These are phyloP conservation scores for Xylaria sp. DNA, from an alignment of 2,329 filamentous ascomycete species.

Conservation along the genomic window DNA sequence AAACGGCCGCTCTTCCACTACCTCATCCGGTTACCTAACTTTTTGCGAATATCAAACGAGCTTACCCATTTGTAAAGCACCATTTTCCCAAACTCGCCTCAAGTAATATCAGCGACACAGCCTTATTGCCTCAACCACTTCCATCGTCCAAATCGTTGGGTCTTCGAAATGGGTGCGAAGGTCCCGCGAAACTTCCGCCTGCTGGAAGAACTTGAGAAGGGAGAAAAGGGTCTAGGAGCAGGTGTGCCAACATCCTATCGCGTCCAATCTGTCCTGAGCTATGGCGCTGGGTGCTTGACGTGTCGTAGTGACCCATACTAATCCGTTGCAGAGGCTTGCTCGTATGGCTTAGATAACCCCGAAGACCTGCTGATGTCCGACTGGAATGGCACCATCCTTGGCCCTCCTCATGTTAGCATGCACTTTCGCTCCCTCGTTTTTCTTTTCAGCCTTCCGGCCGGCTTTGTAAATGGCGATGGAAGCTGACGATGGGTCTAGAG, in stretches of 20 bases:
- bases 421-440: not conserved
- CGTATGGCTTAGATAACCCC: constrained; percentile 92
- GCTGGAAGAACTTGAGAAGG: constrained; percentile 97
- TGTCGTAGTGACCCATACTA: not conserved
- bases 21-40: not conserved
- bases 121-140: constrained; percentile 4
- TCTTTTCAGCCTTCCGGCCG: not conserved
- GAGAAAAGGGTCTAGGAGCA: constrained; percentile 95
- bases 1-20: not conserved
- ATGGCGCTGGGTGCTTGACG: constrained; percentile 11
- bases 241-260: constrained; percentile 60
- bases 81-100: not conserved
- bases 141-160: constrained; percentile 9
- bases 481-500: constrained; percentile 65
- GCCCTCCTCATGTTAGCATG: constrained; percentile 86
- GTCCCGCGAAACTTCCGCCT: constrained; percentile 96
- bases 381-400: constrained; percentile 98
- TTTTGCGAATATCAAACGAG: constrained; percentile 3
- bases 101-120: not conserved
- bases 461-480: not conserved
- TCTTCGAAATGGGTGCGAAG: constrained; percentile 64
- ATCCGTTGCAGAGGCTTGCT: constrained; percentile 80
- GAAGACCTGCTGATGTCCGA: constrained; percentile 97
- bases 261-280: not conserved
- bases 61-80: not conserved